Percentiles rank a stretch among this genome's conserved stretches.
Conservation (phyloP, 768 basidiomycete species). For the Tulasnella sp. region DNA sequence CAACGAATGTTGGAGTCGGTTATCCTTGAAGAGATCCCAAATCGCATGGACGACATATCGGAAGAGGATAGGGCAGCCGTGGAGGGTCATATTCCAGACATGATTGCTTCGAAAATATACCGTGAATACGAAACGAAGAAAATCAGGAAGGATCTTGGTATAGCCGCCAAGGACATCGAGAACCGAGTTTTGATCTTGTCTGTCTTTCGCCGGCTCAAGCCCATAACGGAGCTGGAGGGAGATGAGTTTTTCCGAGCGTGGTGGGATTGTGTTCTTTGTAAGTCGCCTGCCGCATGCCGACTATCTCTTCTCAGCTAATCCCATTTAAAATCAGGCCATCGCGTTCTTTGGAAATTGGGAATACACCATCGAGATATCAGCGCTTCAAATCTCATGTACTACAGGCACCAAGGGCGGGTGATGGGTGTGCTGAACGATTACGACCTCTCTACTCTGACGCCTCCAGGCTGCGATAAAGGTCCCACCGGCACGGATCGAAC, state of each 20-base stretch:
- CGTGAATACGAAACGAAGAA: background rate
- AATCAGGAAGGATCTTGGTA: background rate
- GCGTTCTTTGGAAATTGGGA: background rate
- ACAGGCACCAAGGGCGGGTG: background rate
- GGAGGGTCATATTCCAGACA: background rate
- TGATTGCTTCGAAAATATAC: background rate
- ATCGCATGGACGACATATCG: too few species aligned
- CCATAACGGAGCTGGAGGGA: background rate
- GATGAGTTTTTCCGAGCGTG: background rate
- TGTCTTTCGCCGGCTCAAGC: background rate
- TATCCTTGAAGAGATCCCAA: too few species aligned
- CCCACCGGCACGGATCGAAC: slow-evolving; percentile 20
- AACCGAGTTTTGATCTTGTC: background rate
- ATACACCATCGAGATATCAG: background rate
- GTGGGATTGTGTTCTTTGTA: background rate
- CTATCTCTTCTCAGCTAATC: background rate
- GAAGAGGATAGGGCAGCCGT: too few species aligned
- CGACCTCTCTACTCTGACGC: too few species aligned
- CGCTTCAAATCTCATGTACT: background rate
- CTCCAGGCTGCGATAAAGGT: too few species aligned
- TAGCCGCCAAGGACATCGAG: background rate
- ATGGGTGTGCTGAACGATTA: background rate
- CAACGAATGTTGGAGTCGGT: too few species aligned
- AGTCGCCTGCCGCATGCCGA: background rate
- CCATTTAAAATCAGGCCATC: background rate